phyloP scores from a whole-genome alignment of 768 basidiomycete genomes.

The Tricholoma sp. region DNA sequence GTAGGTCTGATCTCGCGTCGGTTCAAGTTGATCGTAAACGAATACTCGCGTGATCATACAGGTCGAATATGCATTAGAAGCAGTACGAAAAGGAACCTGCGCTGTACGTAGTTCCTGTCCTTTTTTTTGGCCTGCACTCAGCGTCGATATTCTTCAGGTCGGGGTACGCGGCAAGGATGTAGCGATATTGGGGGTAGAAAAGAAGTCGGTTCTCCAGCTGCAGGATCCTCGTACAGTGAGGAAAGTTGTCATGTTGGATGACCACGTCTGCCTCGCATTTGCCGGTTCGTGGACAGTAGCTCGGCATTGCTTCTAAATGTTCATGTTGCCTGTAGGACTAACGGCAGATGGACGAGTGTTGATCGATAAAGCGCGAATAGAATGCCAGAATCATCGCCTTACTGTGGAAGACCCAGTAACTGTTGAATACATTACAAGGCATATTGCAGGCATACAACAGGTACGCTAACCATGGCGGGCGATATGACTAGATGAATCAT shows the following conservation, averaged over 20 bases:
- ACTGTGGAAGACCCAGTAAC: constrained; percentile 98
- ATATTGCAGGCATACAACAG: constrained; percentile 99
- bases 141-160: constrained; percentile 50
- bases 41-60: constrained; percentile 31
- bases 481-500: not conserved
- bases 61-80: constrained; percentile 99
- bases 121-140: not conserved
- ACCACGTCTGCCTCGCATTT: constrained; percentile 95
- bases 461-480: constrained; percentile 33
- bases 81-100: constrained; percentile 94
- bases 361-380: constrained; percentile 96
- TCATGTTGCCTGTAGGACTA: constrained; percentile 54
- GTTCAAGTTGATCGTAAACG: constrained; percentile 8
- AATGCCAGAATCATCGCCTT: constrained; percentile 95
- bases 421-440: constrained; percentile 96
- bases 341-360: constrained; percentile 97
- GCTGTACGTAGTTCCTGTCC: constrained; percentile 55
- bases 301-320: not conserved
- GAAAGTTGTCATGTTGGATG: constrained; percentile 98
- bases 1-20: constrained; percentile 33
- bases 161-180: constrained; percentile 93
- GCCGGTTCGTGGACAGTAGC: constrained; percentile 60
- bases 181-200: constrained; percentile 96
- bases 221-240: constrained; percentile 97
- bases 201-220: constrained; percentile 95